These are phyloP conservation scores for Erucastrum elatum DNA, from an alignment of 345 rosid species.

Conservation along the genomic window DNA sequence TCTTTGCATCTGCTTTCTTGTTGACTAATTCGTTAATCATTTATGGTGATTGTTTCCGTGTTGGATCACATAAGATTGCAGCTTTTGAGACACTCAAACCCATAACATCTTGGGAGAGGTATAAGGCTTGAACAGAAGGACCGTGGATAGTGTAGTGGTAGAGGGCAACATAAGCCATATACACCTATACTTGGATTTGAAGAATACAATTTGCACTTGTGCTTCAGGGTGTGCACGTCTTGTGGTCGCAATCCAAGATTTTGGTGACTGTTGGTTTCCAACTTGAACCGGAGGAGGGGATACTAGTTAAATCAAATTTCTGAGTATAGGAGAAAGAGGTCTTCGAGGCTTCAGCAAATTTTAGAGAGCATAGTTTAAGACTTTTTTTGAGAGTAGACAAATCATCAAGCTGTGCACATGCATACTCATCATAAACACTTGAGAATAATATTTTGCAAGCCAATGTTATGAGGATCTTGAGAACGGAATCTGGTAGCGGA, in stretches of 20 bases:
- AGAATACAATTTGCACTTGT: not conserved
- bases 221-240: not conserved
- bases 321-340: not conserved
- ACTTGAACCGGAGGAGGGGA: not conserved
- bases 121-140: not conserved
- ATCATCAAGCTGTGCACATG: slow-evolving; percentile 41
- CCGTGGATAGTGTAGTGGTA: not conserved
- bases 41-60: too few species aligned
- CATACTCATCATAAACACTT: slow-evolving; percentile 31
- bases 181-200: not conserved
- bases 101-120: not conserved
- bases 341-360: not conserved
- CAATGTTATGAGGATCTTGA: slow-evolving; percentile 19
- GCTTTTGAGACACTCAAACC: not conserved
- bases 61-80: too few species aligned
- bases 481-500: not conserved
- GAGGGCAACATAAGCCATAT: not conserved
- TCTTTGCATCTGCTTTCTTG: too few species aligned
- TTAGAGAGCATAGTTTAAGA: not conserved
- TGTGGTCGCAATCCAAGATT: not conserved
- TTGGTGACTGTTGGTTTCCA: not conserved
- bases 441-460: slow-evolving; percentile 23
- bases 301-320: not conserved
- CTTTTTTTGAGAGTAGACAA: slow-evolving; percentile 18
- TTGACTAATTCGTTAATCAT: too few species aligned